Evolutionary conservation across 1,284 basidiomycete species (phyloP), one percentile per base, ranked within the genome.

Genomic region (Golubevia pallescens): DNA sequence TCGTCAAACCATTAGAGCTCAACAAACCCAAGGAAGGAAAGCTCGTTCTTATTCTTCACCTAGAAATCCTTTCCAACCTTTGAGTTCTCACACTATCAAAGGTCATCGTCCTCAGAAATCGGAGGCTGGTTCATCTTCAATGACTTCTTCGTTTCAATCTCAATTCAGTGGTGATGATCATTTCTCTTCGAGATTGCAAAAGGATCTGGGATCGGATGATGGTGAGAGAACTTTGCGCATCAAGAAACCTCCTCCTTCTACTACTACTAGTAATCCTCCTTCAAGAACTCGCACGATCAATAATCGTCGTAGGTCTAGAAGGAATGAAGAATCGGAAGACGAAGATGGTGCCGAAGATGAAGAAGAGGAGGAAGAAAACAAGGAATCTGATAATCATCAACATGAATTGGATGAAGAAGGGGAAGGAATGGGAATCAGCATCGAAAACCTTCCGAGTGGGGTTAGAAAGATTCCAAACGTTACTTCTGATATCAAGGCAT

Each of bases 391-490:
- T 16, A 48, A 48, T 16, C 42, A 48, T 16, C 10, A 48, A 16
- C 42, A 48, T 16, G 42, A 48, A 48, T 16, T 48, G 42, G 42
- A 48, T 16, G 42, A 48, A 13, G 42, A 48, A 48, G 42, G 42
- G 16, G 42, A 48, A 48, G 42, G 42, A 48, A 48, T 48, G 42
- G 42, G 13, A 48, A 48, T 48, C 42, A 48, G 42, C 42, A 48
- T 48, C 16, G 42, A 10, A 10, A 48, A 48, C 42, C 42, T 48
- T 48, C 42, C 42, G 8, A 16, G 13, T 56, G 19, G 34, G 1
- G 64, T 55, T 19, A 67, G 56, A 57, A 56, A 57, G 60, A 51
- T 19, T 28, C 62, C 58, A 6, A 62, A 58, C 6, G 53, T 75
- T 13, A 57, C 69, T 16, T 48, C 67, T 8, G 34, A 38, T 4